Percentiles rank a stretch among this genome's conserved stretches.
Conservation (phyloP, 2,329 filamentous ascomycete genomes). For the Aspergillus texensis region DNA sequence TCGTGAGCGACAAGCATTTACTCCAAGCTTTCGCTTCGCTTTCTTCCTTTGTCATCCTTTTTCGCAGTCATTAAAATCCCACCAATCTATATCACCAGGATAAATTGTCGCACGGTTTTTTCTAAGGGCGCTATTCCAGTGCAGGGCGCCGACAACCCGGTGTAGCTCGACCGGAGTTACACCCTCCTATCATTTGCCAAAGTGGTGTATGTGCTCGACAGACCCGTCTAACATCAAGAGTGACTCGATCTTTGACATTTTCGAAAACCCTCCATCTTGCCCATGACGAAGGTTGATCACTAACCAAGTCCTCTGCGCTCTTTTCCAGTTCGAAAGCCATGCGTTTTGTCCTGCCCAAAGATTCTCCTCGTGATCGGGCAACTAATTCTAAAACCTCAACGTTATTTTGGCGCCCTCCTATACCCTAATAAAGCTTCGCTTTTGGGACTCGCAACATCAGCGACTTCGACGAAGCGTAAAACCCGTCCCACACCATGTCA, state of each 20-base stretch:
- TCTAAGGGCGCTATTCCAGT: slow-evolving; percentile 10
- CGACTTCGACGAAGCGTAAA: slow-evolving; percentile 3
- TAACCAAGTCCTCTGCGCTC: not conserved
- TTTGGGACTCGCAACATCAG: not conserved
- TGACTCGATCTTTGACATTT: not conserved
- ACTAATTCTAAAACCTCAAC: slow-evolving; percentile 21
- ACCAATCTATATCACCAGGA: not conserved
- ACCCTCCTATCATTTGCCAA: slow-evolving; percentile 7
- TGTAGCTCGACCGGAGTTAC: slow-evolving; percentile 26
- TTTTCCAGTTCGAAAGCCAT: slow-evolving; percentile 25
- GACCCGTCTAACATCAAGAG: slow-evolving; percentile 4
- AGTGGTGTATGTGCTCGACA: slow-evolving; percentile 16
- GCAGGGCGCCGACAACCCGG: slow-evolving; percentile 14
- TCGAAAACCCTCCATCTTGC: not conserved
- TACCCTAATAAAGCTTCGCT: slow-evolving; percentile 18
- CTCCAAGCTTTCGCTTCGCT: not conserved
- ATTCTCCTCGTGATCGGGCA: slow-evolving; percentile 21
- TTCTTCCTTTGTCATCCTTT: not conserved
- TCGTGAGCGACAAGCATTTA: not conserved
- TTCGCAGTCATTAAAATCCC: not conserved
- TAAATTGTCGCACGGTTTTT: not conserved
- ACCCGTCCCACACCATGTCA: slow-evolving; percentile 29
- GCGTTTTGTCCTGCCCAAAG: slow-evolving; percentile 25
- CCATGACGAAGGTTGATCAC: slow-evolving; percentile 1
- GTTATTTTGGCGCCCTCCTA: slow-evolving; percentile 27